Percentiles rank a stretch among this genome's conserved stretches.
Evolutionary conservation across 2,329 filamentous ascomycete genomes (phyloP).

Genomic region (Hortaea werneckii): DNA sequence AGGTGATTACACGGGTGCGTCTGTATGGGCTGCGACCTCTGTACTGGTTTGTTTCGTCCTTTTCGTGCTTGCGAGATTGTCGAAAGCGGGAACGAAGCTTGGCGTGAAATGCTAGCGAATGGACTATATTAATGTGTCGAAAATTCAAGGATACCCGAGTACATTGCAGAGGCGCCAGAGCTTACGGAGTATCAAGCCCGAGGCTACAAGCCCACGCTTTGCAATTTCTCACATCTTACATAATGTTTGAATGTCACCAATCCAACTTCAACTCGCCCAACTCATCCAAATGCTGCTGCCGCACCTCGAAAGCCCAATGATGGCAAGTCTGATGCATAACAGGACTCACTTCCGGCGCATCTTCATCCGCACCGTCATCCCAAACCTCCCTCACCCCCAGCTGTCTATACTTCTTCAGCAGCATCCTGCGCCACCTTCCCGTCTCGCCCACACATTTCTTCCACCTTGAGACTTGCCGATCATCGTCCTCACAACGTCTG

Average conservation of each 20-base stretch:
- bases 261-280: constrained; percentile 25
- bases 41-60: constrained; percentile 11
- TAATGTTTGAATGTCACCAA: too few relatives aligned
- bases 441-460: constrained; percentile 42
- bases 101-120: constrained; percentile 5
- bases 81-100: constrained; percentile 16
- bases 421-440: constrained; percentile 40
- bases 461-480: constrained; percentile 43
- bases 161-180: too few relatives aligned
- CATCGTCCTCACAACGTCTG: constrained; percentile 42
- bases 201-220: too few relatives aligned
- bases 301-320: constrained; percentile 46
- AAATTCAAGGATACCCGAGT: neutral
- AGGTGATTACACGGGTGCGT: constrained; percentile 33
- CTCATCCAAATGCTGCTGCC: constrained; percentile 40
- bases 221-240: too few relatives aligned
- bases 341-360: constrained; percentile 38
- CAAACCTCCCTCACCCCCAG: constrained; percentile 41
- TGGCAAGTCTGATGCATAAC: constrained; percentile 49
- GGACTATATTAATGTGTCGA: neutral
- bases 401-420: constrained; percentile 43
- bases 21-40: constrained; percentile 31
- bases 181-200: too few relatives aligned
- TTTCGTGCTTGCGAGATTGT: constrained; percentile 14
- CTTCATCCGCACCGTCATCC: constrained; percentile 34